A percentile compares a stretch with the other conserved stretches of the same genome.
Evolutionary conservation across 306 rosid species (phyloP).

Genomic region (Quercus mongolica): DNA sequence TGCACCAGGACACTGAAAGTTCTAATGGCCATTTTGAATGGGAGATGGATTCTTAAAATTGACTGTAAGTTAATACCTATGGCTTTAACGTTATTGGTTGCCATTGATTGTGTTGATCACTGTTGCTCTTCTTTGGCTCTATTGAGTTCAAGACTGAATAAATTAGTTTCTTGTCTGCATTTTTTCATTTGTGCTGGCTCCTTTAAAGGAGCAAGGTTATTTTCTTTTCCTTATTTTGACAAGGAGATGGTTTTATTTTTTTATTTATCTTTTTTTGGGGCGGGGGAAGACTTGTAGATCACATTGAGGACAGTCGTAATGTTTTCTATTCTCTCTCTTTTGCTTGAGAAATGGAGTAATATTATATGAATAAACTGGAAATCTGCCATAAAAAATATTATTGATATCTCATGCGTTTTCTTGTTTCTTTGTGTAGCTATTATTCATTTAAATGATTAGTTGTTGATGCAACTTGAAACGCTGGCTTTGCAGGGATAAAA

Average conservation of each 20-base stretch:
- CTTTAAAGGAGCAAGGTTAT: not conserved
- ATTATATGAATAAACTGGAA: not conserved
- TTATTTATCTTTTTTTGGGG: not conserved
- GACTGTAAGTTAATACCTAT: conserved; percentile 56
- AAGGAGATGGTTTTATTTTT: not conserved
- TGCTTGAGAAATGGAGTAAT: not conserved
- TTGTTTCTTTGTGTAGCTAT: not conserved
- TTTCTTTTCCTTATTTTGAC: not conserved
- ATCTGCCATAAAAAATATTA: not conserved
- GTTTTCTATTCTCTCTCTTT: not conserved
- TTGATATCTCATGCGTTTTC: no score
- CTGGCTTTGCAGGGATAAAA: conserved; percentile 67
- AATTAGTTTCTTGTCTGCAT: not conserved
- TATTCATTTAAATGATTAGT: not conserved
- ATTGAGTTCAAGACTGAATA: not conserved
- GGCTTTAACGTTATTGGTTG: not conserved
- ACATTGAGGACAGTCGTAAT: not conserved
- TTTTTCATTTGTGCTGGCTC: not conserved
- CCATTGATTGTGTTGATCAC: conserved; percentile 3
- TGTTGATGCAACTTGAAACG: not conserved
- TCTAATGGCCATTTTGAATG: conserved; percentile 77
- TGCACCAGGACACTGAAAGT: conserved; percentile 83
- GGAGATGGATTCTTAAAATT: conserved; percentile 77
- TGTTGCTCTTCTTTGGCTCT: not conserved
- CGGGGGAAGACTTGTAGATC: not conserved